Conservation (phyloP, 306 rosid genomes). For the Cicer cuneatum region DNA sequence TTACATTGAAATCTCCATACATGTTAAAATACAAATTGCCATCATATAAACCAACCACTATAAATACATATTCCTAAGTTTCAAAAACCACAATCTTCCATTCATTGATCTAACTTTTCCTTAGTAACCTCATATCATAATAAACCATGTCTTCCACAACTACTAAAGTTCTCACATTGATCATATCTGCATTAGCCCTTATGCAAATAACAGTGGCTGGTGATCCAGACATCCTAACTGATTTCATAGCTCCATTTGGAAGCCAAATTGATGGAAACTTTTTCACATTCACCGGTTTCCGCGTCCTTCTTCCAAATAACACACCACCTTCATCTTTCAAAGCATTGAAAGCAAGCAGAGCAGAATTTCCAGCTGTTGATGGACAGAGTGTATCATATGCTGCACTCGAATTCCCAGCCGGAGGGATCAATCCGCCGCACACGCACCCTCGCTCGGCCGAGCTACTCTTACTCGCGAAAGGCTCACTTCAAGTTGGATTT, state of each 20-base stretch:
- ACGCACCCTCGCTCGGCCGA: constrained; percentile 63
- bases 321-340: constrained; percentile 38
- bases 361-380: constrained; percentile 55
- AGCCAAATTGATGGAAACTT: constrained; percentile 41
- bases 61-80: constrained; percentile 2
- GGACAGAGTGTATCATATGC: constrained; percentile 71
- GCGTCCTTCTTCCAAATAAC: neutral
- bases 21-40: neutral
- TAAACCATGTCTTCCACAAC: constrained; percentile 14
- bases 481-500: constrained; percentile 59
- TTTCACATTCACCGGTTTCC: constrained; percentile 63
- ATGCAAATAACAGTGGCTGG: constrained; percentile 41
- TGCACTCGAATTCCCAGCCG: constrained; percentile 45
- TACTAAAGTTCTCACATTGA: constrained; percentile 33
- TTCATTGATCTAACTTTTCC: constrained; percentile 4
- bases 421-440: constrained; percentile 55
- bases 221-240: constrained; percentile 57
- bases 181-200: constrained; percentile 36
- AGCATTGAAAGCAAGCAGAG: constrained; percentile 47
- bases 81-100: neutral
- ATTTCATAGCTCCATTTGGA: constrained; percentile 43
- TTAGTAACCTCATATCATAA: neutral
- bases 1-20: constrained; percentile 30
- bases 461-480: constrained; percentile 47
- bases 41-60: constrained; percentile 1